Base-by-base conservation (phyloP, 148 eudicot species). In the Heliamphora exappendiculata region DNA sequence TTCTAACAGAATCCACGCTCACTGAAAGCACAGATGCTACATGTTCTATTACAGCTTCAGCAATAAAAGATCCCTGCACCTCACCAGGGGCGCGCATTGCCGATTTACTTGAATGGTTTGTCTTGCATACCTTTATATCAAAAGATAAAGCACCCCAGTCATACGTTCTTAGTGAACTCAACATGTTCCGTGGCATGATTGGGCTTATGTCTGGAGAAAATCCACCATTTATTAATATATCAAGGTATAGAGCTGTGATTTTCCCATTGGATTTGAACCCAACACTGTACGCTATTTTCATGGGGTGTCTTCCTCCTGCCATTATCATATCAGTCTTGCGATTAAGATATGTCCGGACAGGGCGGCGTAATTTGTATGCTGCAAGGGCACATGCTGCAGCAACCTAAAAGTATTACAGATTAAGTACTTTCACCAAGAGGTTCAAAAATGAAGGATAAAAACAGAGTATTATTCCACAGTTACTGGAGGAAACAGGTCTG, bases 221-320 rank as follows among this genome's bases (percentile, higher is more conserved):
- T 14, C 97, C 98, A 14, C 87, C 96, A 70, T 92, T 79, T 3
- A 94, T 75, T 54, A 91, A 77, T 39, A 91, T 49, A 69, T 84
- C 86, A 44, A 91, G 88, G 80, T 89, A 91, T 67, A 94, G 78
- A 74, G 95, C 98, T 33, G 97, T 94, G 85, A 94, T 82, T 78
- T 90, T 91, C 65, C 97, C 98, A 74, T 87, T 85, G 12, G 93
- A 88, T 78, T 90, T 94, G 80, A 94, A 94, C 53, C 98, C 98
- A 53, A 94, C 93, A 67, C 75, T 82, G 78, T 91, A 94, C 10
- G 84, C 90, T 79, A 91, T 79, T 79, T 94, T 89, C 98, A 94
- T 91, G 31, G 98, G 98, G 81, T 94, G 98, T 69, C 98, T 86
- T 83, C 98, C 98, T 83, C 97, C 98, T n/a, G 90, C 86, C 82